Conservation (phyloP, 768 basidiomycete genomes). For the Galerina sulciceps region DNA sequence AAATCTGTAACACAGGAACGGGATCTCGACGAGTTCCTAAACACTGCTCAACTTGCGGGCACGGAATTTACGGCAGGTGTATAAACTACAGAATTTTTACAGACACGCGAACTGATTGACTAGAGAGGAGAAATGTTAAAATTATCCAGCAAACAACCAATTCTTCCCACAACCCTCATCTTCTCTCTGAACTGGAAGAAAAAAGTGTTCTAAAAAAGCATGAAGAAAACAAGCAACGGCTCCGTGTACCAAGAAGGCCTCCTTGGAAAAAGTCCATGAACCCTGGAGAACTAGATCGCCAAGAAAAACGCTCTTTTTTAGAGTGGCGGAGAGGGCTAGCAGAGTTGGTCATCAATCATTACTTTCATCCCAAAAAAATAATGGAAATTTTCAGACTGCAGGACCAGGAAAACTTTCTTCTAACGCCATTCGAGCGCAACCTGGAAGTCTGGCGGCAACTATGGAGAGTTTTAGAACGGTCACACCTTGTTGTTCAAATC, state of each 20-base stretch:
- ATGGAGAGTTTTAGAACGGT: slow-evolving; percentile 95
- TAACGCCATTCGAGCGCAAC: slow-evolving; percentile 97
- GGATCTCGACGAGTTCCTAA: slow-evolving; percentile 95
- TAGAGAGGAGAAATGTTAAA: slow-evolving; percentile 82
- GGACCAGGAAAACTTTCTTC: slow-evolving; percentile 83
- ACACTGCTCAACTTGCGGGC: slow-evolving; percentile 91
- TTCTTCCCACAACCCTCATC: slow-evolving; percentile 77
- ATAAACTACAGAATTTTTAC: slow-evolving; percentile 21
- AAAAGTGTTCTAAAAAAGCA: slow-evolving; percentile 75
- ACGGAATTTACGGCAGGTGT: slow-evolving; percentile 95
- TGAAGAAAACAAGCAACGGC: slow-evolving; percentile 66
- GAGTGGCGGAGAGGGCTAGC: slow-evolving; percentile 94
- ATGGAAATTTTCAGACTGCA: slow-evolving; percentile 63
- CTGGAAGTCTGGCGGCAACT: slow-evolving; percentile 98
- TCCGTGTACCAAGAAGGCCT: slow-evolving; percentile 90
- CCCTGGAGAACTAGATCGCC: slow-evolving; percentile 76
- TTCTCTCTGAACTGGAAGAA: slow-evolving; percentile 85
- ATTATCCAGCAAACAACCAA: slow-evolving; percentile 66
- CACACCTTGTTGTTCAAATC: slow-evolving; percentile 93
- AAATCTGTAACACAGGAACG: slow-evolving; percentile 95
- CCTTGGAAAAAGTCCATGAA: slow-evolving; percentile 87
- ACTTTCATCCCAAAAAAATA: not conserved
- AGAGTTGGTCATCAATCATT: slow-evolving; percentile 57
- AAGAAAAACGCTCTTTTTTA: slow-evolving; percentile 89
- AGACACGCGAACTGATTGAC: slow-evolving; percentile 6